phyloP scores from a whole-genome alignment of 441 rosid species.

The Pelargonium australe region DNA sequence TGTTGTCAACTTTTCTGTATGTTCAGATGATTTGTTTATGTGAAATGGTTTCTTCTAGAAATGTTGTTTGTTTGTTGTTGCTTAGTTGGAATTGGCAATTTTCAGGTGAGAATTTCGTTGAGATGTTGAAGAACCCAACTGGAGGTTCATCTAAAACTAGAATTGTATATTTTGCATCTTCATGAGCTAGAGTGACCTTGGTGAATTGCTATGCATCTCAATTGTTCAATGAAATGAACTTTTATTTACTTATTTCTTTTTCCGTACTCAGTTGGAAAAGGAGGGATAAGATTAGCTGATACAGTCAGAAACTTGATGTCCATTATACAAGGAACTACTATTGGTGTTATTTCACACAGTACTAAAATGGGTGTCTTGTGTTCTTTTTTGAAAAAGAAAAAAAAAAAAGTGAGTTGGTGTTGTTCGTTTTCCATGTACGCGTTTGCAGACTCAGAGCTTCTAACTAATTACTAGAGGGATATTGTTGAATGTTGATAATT shows the following conservation, averaged over 20 bases:
- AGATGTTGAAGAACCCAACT: neutral
- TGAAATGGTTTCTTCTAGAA: conserved; percentile 1
- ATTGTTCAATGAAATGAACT: neutral
- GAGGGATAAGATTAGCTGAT: neutral
- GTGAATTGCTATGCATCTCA: neutral
- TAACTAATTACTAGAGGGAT: too few species aligned
- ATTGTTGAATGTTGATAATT: too few species aligned
- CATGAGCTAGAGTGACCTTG: neutral
- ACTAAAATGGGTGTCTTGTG: too few species aligned
- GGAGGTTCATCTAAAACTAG: neutral
- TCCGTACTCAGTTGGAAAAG: neutral
- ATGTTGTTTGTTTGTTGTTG: neutral
- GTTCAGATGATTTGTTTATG: neutral
- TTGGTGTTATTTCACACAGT: neutral
- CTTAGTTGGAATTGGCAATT: neutral
- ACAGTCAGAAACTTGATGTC: neutral
- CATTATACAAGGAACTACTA: neutral
- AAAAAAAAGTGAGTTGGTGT: too few species aligned
- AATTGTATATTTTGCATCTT: neutral
- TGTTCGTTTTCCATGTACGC: too few species aligned
- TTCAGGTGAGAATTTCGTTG: neutral
- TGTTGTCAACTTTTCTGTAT: neutral
- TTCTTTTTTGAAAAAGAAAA: too few species aligned
- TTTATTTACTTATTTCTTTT: neutral
- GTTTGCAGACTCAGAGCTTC: too few species aligned